phyloP scores from a whole-genome alignment of 1,284 basidiomycete genomes.

The Rugosomyces carneus region DNA sequence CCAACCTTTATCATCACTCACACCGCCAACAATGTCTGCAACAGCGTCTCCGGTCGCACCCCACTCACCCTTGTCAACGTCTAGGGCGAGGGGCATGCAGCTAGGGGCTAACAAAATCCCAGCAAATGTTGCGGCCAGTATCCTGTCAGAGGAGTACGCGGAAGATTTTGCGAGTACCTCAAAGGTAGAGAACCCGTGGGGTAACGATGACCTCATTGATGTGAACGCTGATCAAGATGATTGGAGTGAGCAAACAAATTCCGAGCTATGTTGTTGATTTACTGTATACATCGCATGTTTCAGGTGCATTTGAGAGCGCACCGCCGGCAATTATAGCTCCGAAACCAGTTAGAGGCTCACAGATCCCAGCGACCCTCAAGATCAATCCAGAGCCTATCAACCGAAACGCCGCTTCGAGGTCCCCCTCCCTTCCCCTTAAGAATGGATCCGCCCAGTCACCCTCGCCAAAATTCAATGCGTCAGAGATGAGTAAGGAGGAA shows the following conservation, averaged over 20 bases:
- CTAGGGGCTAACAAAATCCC: conserved; percentile 53
- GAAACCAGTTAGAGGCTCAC: conserved; percentile 17
- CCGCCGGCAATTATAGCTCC: conserved; percentile 24
- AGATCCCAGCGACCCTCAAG: not conserved
- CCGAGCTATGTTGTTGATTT: not conserved
- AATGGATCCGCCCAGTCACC: not conserved
- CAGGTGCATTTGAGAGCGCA: conserved; percentile 82
- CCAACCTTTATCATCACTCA: conserved; percentile 10
- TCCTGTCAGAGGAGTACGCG: conserved; percentile 47
- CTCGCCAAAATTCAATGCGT: conserved; percentile 20
- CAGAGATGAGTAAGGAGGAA: conserved; percentile 74
- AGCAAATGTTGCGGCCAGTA: conserved; percentile 25
- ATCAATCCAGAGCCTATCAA: conserved; percentile 3
- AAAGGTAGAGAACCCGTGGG: conserved; percentile 57
- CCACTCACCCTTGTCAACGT: conserved; percentile 17
- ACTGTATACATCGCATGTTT: not conserved
- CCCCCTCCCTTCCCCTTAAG: conserved; percentile 15
- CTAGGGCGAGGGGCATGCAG: conserved; percentile 63
- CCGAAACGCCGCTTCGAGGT: conserved; percentile 14
- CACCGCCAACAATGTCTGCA: conserved; percentile 9
- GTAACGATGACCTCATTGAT: conserved; percentile 78
- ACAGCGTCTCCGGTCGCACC: conserved; percentile 12
- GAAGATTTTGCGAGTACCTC: conserved; percentile 49
- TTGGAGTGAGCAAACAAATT: conserved; percentile 61
- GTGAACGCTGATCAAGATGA: conserved; percentile 88